Evolutionary conservation across 805 yeast species (phyloP).

Genomic region (Priceomyces melissophilus): DNA sequence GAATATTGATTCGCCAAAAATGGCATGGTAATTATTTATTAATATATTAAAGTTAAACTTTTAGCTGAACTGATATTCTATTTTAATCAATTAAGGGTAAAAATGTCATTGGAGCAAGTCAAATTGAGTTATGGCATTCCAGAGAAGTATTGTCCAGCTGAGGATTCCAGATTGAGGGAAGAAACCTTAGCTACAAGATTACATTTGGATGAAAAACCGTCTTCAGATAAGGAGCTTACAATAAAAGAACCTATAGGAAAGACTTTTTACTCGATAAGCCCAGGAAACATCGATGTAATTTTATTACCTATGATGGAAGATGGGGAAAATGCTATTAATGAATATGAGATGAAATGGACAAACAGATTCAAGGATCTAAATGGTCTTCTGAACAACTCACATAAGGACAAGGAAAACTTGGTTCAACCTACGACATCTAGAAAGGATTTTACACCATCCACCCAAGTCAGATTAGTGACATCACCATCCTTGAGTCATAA

Average conservation of each 20-base stretch:
- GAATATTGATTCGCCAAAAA: too few species aligned
- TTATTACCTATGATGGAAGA: constrained; percentile 12
- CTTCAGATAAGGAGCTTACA: constrained; percentile 12
- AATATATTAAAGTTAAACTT: too few species aligned
- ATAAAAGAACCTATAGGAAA: constrained; percentile 3
- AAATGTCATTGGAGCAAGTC: too few species aligned
- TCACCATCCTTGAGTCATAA: constrained; percentile 17
- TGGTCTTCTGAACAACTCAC: too few species aligned
- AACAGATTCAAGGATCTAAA: background rate
- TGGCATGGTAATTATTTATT: too few species aligned
- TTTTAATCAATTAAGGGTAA: too few species aligned
- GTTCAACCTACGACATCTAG: background rate
- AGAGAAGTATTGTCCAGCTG: background rate
- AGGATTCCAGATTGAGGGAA: background rate
- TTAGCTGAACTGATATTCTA: too few species aligned
- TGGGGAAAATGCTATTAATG: constrained; percentile 11
- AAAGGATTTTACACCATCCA: background rate
- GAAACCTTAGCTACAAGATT: constrained; percentile 1
- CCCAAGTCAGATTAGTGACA: constrained; percentile 6
- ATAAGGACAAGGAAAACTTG: background rate
- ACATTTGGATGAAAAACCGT: background rate
- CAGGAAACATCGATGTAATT: too few species aligned
- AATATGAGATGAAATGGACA: constrained; percentile 17
- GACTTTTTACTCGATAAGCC: background rate
- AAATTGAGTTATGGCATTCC: constrained; percentile 14